Evolutionary conservation across 2,329 filamentous ascomycete genomes (phyloP).

Genomic region (Ceratocystis eucalypticola): DNA sequence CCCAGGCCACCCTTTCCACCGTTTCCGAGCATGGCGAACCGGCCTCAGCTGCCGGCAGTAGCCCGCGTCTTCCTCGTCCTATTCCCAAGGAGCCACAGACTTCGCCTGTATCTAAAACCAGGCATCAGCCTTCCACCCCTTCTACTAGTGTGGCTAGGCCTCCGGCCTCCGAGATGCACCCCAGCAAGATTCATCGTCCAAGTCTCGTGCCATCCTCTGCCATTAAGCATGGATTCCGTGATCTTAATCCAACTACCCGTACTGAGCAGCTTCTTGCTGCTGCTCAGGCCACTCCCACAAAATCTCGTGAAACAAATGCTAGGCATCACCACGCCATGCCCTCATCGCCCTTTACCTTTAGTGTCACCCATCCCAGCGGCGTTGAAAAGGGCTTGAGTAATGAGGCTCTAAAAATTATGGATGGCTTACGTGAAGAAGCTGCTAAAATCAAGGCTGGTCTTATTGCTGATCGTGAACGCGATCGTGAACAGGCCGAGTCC

Average conservation of each 20-base stretch:
- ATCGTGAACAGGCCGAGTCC: slow-evolving; percentile 34
- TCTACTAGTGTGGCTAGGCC: slow-evolving; percentile 54
- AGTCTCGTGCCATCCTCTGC: slow-evolving; percentile 67
- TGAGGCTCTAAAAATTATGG: slow-evolving; percentile 47
- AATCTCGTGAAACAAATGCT: slow-evolving; percentile 41
- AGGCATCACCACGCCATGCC: slow-evolving; percentile 36
- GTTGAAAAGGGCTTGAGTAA: slow-evolving; percentile 44
- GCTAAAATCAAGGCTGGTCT: slow-evolving; percentile 57
- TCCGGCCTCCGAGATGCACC: slow-evolving; percentile 75
- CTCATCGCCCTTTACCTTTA: slow-evolving; percentile 53
- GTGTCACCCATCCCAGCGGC: slow-evolving; percentile 33
- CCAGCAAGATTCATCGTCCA: slow-evolving; percentile 65
- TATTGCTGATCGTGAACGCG: slow-evolving; percentile 44
- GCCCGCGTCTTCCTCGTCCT: slow-evolving; percentile 13
- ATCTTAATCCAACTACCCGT: slow-evolving; percentile 36
- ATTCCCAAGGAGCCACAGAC: slow-evolving; percentile 9
- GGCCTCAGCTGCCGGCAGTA: neutral
- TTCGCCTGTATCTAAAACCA: slow-evolving; percentile 12
- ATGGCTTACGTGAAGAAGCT: slow-evolving; percentile 58
- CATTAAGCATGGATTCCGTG: slow-evolving; percentile 67
- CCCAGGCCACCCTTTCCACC: slow-evolving; percentile 29
- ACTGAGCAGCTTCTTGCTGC: slow-evolving; percentile 23
- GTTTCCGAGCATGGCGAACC: slow-evolving; percentile 34
- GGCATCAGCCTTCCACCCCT: slow-evolving; percentile 40
- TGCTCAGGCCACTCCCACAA: slow-evolving; percentile 30